phyloP scores from a whole-genome alignment of 1,139 yeast genomes.

The Geotrichum bryndzae region DNA sequence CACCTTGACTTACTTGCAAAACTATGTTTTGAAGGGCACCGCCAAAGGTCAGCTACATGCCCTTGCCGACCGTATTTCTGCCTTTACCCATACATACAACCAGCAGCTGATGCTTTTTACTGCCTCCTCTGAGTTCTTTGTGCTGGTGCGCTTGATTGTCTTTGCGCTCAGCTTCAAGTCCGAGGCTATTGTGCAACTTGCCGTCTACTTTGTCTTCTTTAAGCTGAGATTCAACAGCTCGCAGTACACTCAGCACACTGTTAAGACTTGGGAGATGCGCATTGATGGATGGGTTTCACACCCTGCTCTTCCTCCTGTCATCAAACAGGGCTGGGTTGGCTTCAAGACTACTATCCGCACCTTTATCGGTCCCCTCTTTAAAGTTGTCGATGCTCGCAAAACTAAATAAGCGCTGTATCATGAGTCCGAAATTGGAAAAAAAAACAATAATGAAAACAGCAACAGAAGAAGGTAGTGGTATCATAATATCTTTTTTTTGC shows the following conservation, averaged over 20 bases:
- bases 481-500: background rate
- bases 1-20: constrained; percentile 58
- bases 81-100: constrained; percentile 58
- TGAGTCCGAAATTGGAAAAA: background rate
- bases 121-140: constrained; percentile 59
- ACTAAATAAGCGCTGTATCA: constrained; percentile 4
- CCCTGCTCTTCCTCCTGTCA: constrained; percentile 51
- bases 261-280: constrained; percentile 66
- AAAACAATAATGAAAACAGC: background rate
- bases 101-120: constrained; percentile 67
- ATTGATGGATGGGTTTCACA: constrained; percentile 59
- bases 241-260: constrained; percentile 61
- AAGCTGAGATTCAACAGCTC: constrained; percentile 76
- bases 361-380: constrained; percentile 28
- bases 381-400: constrained; percentile 13
- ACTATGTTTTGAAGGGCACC: constrained; percentile 61
- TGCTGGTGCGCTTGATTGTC: constrained; percentile 41
- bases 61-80: constrained; percentile 42
- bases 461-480: background rate
- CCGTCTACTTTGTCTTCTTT: constrained; percentile 58
- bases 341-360: constrained; percentile 46
- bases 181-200: constrained; percentile 57
- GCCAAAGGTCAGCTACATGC: constrained; percentile 44
- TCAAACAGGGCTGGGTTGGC: constrained; percentile 57
- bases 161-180: constrained; percentile 57